Conservation (phyloP, 2,329 filamentous ascomycete species). For the Setomelanomma holmii region DNA sequence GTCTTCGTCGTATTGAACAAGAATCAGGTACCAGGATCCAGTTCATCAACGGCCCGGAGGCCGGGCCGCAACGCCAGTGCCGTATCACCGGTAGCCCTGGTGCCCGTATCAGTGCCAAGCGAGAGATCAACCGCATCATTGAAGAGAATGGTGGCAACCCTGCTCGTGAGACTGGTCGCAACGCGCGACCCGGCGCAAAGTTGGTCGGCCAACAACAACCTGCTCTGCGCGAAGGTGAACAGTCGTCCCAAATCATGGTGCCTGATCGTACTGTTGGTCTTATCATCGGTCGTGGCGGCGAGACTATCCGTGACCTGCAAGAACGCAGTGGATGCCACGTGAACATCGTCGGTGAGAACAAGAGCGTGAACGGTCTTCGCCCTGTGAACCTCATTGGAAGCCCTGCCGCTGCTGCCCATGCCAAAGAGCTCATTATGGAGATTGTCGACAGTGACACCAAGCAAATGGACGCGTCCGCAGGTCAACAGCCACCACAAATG, state of each 20-base stretch:
- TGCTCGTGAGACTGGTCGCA: constrained; percentile 48
- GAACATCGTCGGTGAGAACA: constrained; percentile 92
- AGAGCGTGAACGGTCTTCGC: constrained; percentile 87
- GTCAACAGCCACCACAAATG: constrained; percentile 20
- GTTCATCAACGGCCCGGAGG: constrained; percentile 80
- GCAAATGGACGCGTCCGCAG: constrained; percentile 46
- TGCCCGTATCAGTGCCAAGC: constrained; percentile 78
- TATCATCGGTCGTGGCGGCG: constrained; percentile 91
- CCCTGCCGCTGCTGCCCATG: constrained; percentile 73
- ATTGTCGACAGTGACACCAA: constrained; percentile 89
- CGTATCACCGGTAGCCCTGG: constrained; percentile 79
- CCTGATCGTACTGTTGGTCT: constrained; percentile 90
- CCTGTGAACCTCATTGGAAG: constrained; percentile 90
- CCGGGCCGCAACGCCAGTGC: constrained; percentile 79
- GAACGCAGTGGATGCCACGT: constrained; percentile 93
- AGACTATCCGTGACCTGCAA: constrained; percentile 91
- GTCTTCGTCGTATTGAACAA: constrained; percentile 81
- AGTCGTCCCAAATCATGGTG: constrained; percentile 91
- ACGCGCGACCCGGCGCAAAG: constrained; percentile 52
- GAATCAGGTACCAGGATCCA: constrained; percentile 86
- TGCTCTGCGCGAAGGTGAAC: constrained; percentile 77
- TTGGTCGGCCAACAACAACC: constrained; percentile 45
- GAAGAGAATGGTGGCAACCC: constrained; percentile 75
- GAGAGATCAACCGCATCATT: constrained; percentile 85
- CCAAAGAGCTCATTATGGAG: constrained; percentile 88